Base-by-base conservation (phyloP, 805 yeast species). In the Cyberlindnera mrakii region DNA sequence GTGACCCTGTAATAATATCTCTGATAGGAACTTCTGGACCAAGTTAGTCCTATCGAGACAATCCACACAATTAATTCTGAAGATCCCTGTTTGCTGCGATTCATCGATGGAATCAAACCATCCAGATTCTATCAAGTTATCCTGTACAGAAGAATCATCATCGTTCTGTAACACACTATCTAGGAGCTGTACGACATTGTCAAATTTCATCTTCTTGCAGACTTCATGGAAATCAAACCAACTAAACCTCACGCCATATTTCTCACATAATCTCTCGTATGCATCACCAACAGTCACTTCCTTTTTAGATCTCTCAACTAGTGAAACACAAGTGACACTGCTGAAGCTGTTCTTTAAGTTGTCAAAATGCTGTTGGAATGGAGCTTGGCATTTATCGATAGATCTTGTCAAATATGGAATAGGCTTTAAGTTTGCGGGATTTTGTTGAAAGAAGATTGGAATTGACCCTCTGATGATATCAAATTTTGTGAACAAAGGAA, bases 221-320 rank as follows among this genome's bases (percentile, higher is more conserved):
- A 70, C 78, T 5, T 69, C 67, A 54, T 80, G 85, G 60, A 80
- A 80, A 55, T 80, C 86, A 60, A 80, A 80, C 68, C 81, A 80
- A 14, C 70, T 70, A 48, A 76, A 72, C 8, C 66, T 53, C 13
- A 72, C 57, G 10, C 62, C 68, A 15, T 58, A 57, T 19, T 60
- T 55, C 5, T 48, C 49, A n/a, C 69, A 60, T 7, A 71, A 51
- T 5, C 60, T 50, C 19, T 64, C 58, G 45, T 71, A 77, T 15
- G 77, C 55, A 55, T 53, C 52, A 17, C 75, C 75, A 14, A 71
- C 45, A 4, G 48, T 51, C 13, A 44, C 47, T 55, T 72, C 71
- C 42, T 59, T 62, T 35, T 53, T 58, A 2, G 57, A 50, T 47
- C 63, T 59, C 40, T 68, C 74, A 9, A 71, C 67, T 31, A 71